Evolutionary conservation across 768 basidiomycete species (phyloP).

Genomic region (Cyathus striatus): DNA sequence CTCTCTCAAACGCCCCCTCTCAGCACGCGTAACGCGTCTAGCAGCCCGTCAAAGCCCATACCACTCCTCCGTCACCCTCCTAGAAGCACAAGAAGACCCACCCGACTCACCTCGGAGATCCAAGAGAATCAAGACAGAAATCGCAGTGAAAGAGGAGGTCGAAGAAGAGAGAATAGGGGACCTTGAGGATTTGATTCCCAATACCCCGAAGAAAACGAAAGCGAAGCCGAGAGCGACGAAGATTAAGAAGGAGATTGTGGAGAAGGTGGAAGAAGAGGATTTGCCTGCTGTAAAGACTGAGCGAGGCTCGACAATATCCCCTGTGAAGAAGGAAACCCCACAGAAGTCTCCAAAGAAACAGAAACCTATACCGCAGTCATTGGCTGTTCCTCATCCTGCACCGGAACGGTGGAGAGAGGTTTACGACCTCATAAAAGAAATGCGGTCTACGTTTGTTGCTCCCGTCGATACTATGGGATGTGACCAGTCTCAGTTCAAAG

Average conservation of each 20-base stretch:
- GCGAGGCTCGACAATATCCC: slow-evolving; percentile 3
- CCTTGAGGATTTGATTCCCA: neutral
- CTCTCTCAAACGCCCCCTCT: slow-evolving; percentile 14
- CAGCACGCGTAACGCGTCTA: slow-evolving; percentile 26
- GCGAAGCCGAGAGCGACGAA: neutral
- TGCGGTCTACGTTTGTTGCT: slow-evolving; percentile 68
- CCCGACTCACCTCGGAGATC: slow-evolving; percentile 11
- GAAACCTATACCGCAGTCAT: slow-evolving; percentile 48
- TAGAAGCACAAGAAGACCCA: slow-evolving; percentile 17
- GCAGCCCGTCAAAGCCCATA: slow-evolving; percentile 38
- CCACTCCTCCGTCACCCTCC: slow-evolving; percentile 36
- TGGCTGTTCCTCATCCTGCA: slow-evolving; percentile 60
- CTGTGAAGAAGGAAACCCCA: slow-evolving; percentile 15
- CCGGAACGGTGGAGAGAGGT: slow-evolving; percentile 65
- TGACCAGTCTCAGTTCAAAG: slow-evolving; percentile 59
- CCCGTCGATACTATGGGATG: slow-evolving; percentile 96
- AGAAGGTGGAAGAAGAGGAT: slow-evolving; percentile 6
- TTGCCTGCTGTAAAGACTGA: neutral
- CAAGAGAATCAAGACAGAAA: neutral
- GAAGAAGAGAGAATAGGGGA: neutral
- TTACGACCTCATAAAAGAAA: slow-evolving; percentile 69
- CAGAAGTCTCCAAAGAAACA: slow-evolving; percentile 42
- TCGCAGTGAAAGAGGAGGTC: slow-evolving; percentile 6
- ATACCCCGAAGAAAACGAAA: neutral
- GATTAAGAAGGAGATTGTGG: neutral